A percentile compares a stretch with the other conserved stretches of the same genome.
Conservation (phyloP, 345 rosid species). For the Brassica napus region Da-Ae NC_063450.1:35542501-35543000, state of each 20-base stretch:
- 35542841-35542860: neutral
- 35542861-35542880: neutral
- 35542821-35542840: constrained; percentile 12
- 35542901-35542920: constrained; percentile 19
- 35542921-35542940: constrained; percentile 30
- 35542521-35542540: constrained; percentile 26
- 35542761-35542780: constrained; percentile 65
- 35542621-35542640: constrained; percentile 49
- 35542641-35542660: constrained; percentile 31
- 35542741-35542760: constrained; percentile 83
- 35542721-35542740: constrained; percentile 76
- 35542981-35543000: neutral
- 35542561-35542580: constrained; percentile 51
- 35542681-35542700: constrained; percentile 64
- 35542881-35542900: neutral
- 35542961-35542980: neutral
- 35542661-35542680: constrained; percentile 71
- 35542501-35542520: constrained; percentile 46
- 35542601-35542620: constrained; percentile 68
- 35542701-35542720: constrained; percentile 72
- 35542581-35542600: constrained; percentile 54
- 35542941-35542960: constrained; percentile 26
- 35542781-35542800: constrained; percentile 72
- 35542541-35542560: constrained; percentile 21
- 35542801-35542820: constrained; percentile 21